These are phyloP conservation scores for Aspergillus hortae DNA, from an alignment of 2,329 filamentous ascomycete species.

Conservation along the genomic window DNA sequence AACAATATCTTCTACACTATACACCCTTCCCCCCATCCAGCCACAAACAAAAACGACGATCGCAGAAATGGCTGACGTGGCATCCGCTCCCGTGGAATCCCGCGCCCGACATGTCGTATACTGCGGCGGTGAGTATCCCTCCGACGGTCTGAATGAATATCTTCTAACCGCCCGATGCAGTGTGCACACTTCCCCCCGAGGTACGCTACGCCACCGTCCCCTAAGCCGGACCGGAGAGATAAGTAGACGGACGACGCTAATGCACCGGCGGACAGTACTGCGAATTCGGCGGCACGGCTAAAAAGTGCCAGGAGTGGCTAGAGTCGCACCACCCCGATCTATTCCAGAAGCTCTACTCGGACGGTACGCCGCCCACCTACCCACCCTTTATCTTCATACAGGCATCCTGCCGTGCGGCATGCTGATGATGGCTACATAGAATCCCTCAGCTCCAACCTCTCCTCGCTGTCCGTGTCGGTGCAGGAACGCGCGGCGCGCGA, in stretches of 20 bases:
- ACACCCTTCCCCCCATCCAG: background rate
- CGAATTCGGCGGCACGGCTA: slow-evolving; percentile 93
- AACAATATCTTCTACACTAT: background rate
- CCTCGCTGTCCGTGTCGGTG: slow-evolving; percentile 81
- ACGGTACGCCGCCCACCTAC: slow-evolving; percentile 53
- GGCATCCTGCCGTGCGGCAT: too few species aligned
- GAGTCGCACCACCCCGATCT: slow-evolving; percentile 68
- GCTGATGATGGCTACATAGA: slow-evolving; percentile 46
- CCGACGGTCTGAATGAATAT: too few species aligned
- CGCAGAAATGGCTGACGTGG: slow-evolving; percentile 32
- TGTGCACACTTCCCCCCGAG: slow-evolving; percentile 65
- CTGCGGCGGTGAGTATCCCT: slow-evolving; percentile 53
- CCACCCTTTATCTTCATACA: too few species aligned
- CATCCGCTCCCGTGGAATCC: slow-evolving; percentile 34
- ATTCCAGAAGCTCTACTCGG: slow-evolving; percentile 79
- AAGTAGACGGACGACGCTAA: slow-evolving; percentile 1
- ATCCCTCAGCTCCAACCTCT: slow-evolving; percentile 77
- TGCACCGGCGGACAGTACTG: slow-evolving; percentile 68
- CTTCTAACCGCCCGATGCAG: slow-evolving; percentile 30
- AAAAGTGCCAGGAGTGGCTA: slow-evolving; percentile 97
- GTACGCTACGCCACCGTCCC: slow-evolving; percentile 44
- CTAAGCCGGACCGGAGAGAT: slow-evolving; percentile 1
- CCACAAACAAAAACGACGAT: background rate
- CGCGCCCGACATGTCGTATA: slow-evolving; percentile 57
- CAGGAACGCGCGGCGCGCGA: slow-evolving; percentile 95